Percentiles rank a stretch among this genome's conserved stretches.
These are phyloP conservation scores for Alopecurus myosuroides DNA, from an alignment of 176 grass and related monocot genomes.

Conservation along the genomic window DNA sequence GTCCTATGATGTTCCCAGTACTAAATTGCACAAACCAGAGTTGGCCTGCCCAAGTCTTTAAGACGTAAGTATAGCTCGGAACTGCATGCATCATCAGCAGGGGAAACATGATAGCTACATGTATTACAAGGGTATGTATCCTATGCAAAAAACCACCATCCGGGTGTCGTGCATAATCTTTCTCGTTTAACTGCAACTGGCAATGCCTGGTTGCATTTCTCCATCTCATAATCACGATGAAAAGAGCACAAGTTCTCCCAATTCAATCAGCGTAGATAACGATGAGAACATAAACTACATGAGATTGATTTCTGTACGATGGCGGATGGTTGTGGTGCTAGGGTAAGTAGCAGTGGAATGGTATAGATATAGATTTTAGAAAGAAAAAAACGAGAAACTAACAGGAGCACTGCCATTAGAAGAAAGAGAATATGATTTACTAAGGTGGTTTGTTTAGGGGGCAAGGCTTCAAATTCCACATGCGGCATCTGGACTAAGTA, in stretches of 20 bases:
- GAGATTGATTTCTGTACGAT: neutral
- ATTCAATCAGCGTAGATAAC: neutral
- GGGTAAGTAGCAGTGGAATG: neutral
- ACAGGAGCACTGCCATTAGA: neutral
- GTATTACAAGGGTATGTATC: neutral
- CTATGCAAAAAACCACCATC: neutral
- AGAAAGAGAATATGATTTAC: neutral
- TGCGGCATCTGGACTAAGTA: neutral
- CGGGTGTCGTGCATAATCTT: neutral
- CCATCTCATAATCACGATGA: neutral
- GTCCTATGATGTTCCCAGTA: no score
- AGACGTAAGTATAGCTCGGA: neutral
- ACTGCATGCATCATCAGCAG: neutral
- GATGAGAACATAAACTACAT: neutral
- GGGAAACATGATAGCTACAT: neutral
- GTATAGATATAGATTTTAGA: neutral
- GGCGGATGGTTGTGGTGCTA: neutral
- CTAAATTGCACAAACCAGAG: neutral
- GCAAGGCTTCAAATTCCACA: neutral
- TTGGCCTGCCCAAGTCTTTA: conserved; percentile 4
- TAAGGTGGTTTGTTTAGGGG: neutral
- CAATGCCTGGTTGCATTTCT: neutral
- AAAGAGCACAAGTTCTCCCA: neutral
- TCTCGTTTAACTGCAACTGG: neutral
- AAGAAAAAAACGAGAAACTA: neutral